Evolutionary conservation across 2,329 filamentous ascomycete genomes (phyloP).

Genomic region (Penicillium digitatum): DNA sequence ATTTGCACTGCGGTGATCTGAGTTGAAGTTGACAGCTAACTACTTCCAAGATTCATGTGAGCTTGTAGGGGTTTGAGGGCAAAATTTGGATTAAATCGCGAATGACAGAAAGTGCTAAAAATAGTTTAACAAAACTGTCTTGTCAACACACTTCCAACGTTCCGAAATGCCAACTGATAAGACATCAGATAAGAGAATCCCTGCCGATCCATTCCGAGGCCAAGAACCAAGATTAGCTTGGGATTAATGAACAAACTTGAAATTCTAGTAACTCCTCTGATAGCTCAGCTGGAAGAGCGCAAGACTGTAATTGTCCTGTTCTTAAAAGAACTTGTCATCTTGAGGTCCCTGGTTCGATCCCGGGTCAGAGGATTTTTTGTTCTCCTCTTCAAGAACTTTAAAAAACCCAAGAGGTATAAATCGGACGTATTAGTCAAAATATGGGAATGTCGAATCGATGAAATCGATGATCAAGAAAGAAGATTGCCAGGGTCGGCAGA

Average conservation of each 20-base stretch:
- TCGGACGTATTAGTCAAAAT: no score
- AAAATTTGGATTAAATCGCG: neutral
- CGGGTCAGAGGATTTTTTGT: neutral
- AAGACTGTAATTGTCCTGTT: neutral
- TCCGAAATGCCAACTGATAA: neutral
- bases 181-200: neutral
- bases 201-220: neutral
- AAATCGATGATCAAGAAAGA: no score
- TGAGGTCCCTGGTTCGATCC: slow-evolving; percentile 1
- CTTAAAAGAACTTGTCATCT: neutral
- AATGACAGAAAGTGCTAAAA: neutral
- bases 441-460: no score
- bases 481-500: no score
- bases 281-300: slow-evolving; percentile 2
- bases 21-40: neutral
- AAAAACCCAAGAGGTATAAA: no score
- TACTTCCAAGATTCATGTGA: neutral
- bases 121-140: neutral
- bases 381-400: no score
- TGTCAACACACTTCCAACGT: neutral
- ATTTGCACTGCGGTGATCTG: slow-evolving; percentile 1
- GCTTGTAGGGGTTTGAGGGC: neutral
- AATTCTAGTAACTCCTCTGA: neutral
- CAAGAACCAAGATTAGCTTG: neutral
- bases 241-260: neutral